These are phyloP conservation scores for Hymenoscyphus fraxineus DNA, from an alignment of 2,329 filamentous ascomycete genomes.

Conservation along the genomic window DNA sequence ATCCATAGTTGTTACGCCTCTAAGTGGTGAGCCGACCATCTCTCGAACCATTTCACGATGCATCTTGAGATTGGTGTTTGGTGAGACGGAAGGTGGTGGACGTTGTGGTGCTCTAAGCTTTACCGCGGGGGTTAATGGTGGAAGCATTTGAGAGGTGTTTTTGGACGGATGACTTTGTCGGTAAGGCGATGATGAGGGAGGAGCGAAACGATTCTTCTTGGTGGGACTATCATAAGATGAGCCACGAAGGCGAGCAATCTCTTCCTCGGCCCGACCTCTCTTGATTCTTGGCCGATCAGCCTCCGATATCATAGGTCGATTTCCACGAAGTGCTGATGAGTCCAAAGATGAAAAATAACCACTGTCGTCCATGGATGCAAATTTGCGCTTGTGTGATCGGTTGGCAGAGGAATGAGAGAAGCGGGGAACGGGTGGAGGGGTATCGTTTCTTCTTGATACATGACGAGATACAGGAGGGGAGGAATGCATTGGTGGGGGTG, in stretches of 20 bases:
- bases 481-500: slow-evolving; percentile 77
- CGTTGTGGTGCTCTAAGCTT: slow-evolving; percentile 66
- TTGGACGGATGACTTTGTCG: slow-evolving; percentile 42
- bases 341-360: slow-evolving; percentile 96
- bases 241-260: slow-evolving; percentile 87
- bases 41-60: slow-evolving; percentile 80
- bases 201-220: slow-evolving; percentile 49
- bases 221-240: slow-evolving; percentile 92
- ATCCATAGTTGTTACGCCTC: slow-evolving; percentile 48
- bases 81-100: slow-evolving; percentile 72
- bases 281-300: slow-evolving; percentile 76
- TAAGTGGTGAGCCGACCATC: slow-evolving; percentile 75
- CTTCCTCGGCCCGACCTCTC: slow-evolving; percentile 88
- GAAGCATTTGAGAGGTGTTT: slow-evolving; percentile 58
- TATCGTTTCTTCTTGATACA: slow-evolving; percentile 58
- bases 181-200: slow-evolving; percentile 65
- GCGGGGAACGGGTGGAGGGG: slow-evolving; percentile 67
- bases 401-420: slow-evolving; percentile 60
- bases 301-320: slow-evolving; percentile 71
- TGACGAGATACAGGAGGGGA: slow-evolving; percentile 76
- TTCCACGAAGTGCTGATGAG: slow-evolving; percentile 77
- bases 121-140: slow-evolving; percentile 77
- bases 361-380: slow-evolving; percentile 81
- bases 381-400: slow-evolving; percentile 67
- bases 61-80: slow-evolving; percentile 85